Conservation (phyloP, 768 basidiomycete genomes). For the Cystofilobasidium macerans region DNA sequence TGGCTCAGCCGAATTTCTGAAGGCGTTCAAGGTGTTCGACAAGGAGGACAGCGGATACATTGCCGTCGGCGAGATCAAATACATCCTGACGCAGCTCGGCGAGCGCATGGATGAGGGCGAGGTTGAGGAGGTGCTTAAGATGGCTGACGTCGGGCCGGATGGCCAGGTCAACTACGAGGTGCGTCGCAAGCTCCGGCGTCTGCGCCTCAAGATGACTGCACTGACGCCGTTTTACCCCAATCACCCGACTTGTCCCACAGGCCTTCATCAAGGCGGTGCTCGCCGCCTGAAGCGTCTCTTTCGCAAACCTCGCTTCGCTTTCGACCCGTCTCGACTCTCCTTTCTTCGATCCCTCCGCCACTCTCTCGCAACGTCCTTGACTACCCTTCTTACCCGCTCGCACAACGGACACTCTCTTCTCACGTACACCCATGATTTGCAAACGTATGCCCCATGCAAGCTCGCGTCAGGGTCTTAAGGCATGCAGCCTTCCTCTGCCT, state of each 20-base stretch:
- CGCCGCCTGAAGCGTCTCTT: constrained; percentile 46
- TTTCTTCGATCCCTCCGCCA: neutral
- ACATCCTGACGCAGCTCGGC: constrained; percentile 88
- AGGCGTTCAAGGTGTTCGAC: constrained; percentile 98
- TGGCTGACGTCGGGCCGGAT: constrained; percentile 87
- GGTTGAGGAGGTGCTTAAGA: constrained; percentile 94
- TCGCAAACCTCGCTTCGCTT: neutral
- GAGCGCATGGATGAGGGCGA: constrained; percentile 98
- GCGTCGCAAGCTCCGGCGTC: constrained; percentile 42
- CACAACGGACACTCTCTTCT: too few relatives aligned
- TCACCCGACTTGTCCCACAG: too few relatives aligned
- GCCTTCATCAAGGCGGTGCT: constrained; percentile 43
- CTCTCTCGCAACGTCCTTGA: too few relatives aligned
- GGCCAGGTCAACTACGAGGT: constrained; percentile 94
- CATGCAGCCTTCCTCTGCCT: too few relatives aligned
- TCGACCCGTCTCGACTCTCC: neutral
- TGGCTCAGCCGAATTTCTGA: constrained; percentile 87
- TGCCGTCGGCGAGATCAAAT: constrained; percentile 80
- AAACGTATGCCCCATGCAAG: too few relatives aligned
- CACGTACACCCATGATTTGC: too few relatives aligned
- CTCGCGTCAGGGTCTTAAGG: too few relatives aligned
- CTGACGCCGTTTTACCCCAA: too few relatives aligned
- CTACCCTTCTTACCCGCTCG: too few relatives aligned
- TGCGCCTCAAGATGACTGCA: constrained; percentile 29
- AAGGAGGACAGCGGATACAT: constrained; percentile 88